Evolutionary conservation across 75 land plant species (phyloP).

Genomic region (Cryptomeria japonica): DNA sequence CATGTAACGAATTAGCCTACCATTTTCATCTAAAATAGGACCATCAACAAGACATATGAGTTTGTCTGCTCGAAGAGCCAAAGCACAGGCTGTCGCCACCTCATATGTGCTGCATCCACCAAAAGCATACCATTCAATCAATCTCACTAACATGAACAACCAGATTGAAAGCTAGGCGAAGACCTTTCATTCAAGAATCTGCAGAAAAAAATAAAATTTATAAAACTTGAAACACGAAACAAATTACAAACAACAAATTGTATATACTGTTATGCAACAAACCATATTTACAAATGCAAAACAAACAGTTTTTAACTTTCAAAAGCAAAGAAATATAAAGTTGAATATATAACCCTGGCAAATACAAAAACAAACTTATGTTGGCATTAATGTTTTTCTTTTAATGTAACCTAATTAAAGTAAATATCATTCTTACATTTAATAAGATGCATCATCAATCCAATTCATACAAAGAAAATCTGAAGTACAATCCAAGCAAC

Average conservation of each 20-base stretch:
- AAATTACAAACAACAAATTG: background rate
- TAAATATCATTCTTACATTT: background rate
- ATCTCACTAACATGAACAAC: background rate
- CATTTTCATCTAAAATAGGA: slow-evolving; percentile 69
- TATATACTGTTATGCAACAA: background rate
- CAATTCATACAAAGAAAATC: background rate
- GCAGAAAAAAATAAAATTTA: background rate
- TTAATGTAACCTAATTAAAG: background rate
- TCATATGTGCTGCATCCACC: slow-evolving; percentile 90
- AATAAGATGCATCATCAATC: background rate
- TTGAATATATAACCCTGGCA: background rate
- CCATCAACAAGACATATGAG: slow-evolving; percentile 86
- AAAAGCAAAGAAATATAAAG: slow-evolving; percentile 14
- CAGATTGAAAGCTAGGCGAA: background rate
- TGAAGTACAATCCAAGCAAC: background rate
- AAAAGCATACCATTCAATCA: background rate
- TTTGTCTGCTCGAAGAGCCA: slow-evolving; percentile 90
- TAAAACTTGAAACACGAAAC: background rate
- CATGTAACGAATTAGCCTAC: slow-evolving; percentile 70
- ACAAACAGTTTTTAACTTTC: background rate
- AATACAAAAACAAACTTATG: background rate
- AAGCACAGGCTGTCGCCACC: slow-evolving; percentile 99
- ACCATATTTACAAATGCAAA: background rate
- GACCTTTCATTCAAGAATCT: background rate
- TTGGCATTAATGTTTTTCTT: background rate